A percentile compares a stretch with the other conserved stretches of the same genome.
Conservation (phyloP, 2,329 filamentous ascomycete species). For the Trichoderma atroviride region DNA sequence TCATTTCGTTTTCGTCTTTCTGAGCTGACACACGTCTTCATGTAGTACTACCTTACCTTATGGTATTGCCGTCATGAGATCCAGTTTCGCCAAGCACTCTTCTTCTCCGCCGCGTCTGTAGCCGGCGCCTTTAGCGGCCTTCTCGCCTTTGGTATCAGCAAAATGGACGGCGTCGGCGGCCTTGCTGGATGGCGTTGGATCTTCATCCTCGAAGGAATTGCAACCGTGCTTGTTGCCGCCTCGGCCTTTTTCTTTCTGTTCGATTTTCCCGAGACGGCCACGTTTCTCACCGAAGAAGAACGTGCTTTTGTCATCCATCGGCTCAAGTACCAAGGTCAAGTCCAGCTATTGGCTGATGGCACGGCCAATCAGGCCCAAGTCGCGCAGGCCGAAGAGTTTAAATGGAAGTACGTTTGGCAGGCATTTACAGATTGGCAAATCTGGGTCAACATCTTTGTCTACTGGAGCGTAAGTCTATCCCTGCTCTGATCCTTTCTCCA, state of each 20-base stretch:
- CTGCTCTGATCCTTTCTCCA: not conserved
- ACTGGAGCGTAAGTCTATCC: conserved; percentile 59
- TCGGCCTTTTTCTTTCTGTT: conserved; percentile 71
- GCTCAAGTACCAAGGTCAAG: conserved; percentile 64
- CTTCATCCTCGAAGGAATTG: conserved; percentile 70
- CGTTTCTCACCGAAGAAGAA: conserved; percentile 72
- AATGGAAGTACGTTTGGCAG: conserved; percentile 72
- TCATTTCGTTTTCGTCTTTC: not conserved
- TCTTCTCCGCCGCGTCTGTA: conserved; percentile 80
- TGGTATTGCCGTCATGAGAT: conserved; percentile 63
- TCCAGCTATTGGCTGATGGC: conserved; percentile 6
- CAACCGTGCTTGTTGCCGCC: conserved; percentile 68
- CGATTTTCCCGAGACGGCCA: conserved; percentile 80
- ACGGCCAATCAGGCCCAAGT: conserved; percentile 36
- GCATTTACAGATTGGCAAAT: conserved; percentile 83
- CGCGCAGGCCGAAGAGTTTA: conserved; percentile 74
- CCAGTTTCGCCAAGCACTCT: conserved; percentile 65
- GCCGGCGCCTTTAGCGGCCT: conserved; percentile 78
- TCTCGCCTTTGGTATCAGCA: conserved; percentile 68
- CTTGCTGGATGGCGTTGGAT: conserved; percentile 66
- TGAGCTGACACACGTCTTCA: not conserved
- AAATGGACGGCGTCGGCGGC: conserved; percentile 68
- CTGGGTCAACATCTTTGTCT: conserved; percentile 61
- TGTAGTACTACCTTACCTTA: conserved; percentile 57
- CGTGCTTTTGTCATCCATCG: conserved; percentile 70